phyloP scores from a whole-genome alignment of 805 yeast species.

The Nakazawaea laoshanensis region DNA sequence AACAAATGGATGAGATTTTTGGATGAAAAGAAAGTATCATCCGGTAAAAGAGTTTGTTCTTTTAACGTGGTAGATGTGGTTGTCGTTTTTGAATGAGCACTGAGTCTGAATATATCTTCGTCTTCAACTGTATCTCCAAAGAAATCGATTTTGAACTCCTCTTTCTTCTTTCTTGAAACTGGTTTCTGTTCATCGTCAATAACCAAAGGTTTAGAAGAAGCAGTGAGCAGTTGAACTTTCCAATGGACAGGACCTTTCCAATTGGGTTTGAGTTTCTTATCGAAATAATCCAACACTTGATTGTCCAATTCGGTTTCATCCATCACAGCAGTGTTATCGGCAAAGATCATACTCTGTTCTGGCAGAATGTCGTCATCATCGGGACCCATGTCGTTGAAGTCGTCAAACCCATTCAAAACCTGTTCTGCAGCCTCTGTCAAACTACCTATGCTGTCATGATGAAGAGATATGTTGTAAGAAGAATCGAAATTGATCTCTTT shows the following conservation, averaged over 20 bases:
- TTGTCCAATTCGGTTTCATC: conserved; percentile 28
- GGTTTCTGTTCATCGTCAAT: neutral
- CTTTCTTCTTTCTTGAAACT: conserved; percentile 20
- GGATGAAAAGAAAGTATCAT: conserved; percentile 66
- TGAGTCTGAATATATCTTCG: conserved; percentile 20
- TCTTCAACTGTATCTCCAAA: conserved; percentile 25
- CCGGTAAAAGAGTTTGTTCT: conserved; percentile 48
- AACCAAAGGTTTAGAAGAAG: conserved; percentile 18
- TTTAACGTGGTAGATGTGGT: conserved; percentile 33
- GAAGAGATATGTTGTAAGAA: conserved; percentile 7
- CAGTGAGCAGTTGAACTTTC: conserved; percentile 61
- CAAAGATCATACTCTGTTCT: conserved; percentile 11
- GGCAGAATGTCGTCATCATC: conserved; percentile 12
- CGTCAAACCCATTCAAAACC: conserved; percentile 5
- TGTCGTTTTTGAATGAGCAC: conserved; percentile 14
- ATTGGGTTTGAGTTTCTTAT: conserved; percentile 51
- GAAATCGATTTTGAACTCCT: conserved; percentile 14
- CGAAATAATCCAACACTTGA: conserved; percentile 73
- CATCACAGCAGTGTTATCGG: conserved; percentile 4
- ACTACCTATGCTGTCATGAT: conserved; percentile 8
- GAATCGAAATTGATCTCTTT: conserved; percentile 29
- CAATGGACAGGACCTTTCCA: conserved; percentile 92
- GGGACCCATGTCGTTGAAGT: conserved; percentile 14
- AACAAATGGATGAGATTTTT: conserved; percentile 59
- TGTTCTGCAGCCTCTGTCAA: conserved; percentile 6